Evolutionary conservation across 208 protist species (phyloP), one percentile per base, ranked within the genome.

Genomic region (Trypanosoma melophagium): DNA sequence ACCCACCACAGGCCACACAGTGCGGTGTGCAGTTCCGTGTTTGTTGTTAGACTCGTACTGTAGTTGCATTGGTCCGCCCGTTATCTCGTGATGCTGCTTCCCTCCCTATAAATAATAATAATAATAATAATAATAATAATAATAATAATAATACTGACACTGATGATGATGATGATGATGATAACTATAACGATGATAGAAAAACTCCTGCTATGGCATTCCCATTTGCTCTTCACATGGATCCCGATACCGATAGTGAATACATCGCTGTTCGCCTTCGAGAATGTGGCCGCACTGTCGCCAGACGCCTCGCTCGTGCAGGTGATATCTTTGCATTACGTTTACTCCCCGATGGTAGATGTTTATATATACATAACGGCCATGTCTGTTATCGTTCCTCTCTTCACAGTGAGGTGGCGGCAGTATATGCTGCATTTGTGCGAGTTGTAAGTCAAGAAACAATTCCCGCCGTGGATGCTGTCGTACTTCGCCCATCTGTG

Each of bases 21-120:
- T 63, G 58, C 17, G 58, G 58, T 22, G 14, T 63, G 42, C 58
- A 40, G 22, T 63, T 63, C 25, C 45, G 58, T 52, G 22, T 52
- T 22, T 17, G 42, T 25, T 52, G 31, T 21, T 41, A 21, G 2
- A 63, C 58, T 12, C 58, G 41, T 31, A n/a, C 58, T 24, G 31
- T 63, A 35, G 21, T 63, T 52, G 58, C 38, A 16, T 41, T 63
- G 4, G 19, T 63, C 14, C 16, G 35, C 25, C n/a, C 4, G 0
- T 16, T 5, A 35, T 22, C 16, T 28, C 17, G 16, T 22, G 4
- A 45, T 16, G 8, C 31, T 21, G n/a, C 19, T 31, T 22, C 42
- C 2, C 35, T 19, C 22, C 7, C 12, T 31, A 19, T 14, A n/a
- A 17, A 25, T 0, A 52, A 52, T 28, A 19, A 4, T 19, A 25